These are phyloP conservation scores for Chlorella sp. DNA, from an alignment of 139 green algal species.

Conservation along the genomic window DNA sequence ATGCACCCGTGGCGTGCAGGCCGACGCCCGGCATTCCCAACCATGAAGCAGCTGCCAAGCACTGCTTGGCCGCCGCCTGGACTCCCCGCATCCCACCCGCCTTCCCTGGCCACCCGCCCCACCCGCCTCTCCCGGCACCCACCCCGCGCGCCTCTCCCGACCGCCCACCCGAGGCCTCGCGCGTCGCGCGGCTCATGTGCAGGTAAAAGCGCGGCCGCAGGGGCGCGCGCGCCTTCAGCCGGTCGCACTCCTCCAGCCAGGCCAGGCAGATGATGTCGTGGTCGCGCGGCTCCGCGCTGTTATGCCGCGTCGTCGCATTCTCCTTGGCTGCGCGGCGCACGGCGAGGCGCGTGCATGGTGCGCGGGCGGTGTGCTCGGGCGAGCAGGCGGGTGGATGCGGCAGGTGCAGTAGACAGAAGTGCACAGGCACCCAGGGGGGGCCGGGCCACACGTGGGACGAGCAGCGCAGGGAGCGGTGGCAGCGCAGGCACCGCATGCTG, in stretches of 20 bases:
- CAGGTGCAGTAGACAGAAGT: background rate
- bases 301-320: background rate
- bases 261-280: conserved; percentile 3
- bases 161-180: background rate
- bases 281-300: background rate
- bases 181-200: conserved; percentile 6
- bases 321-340: conserved; percentile 4
- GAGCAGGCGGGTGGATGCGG: background rate
- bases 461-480: background rate
- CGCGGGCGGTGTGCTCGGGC: background rate
- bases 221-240: background rate
- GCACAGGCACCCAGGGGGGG: background rate
- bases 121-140: background rate
- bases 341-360: background rate
- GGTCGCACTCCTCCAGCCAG: conserved; percentile 18
- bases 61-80: background rate
- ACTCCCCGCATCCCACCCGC: background rate
- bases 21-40: background rate
- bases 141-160: background rate
- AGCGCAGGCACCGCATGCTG: background rate
- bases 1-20: background rate
- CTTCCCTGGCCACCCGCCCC: background rate
- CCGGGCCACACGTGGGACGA: background rate
- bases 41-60: background rate
- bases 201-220: conserved; percentile 12